Conservation (phyloP, 768 basidiomycete genomes). For the Scleroderma bovista region DNA sequence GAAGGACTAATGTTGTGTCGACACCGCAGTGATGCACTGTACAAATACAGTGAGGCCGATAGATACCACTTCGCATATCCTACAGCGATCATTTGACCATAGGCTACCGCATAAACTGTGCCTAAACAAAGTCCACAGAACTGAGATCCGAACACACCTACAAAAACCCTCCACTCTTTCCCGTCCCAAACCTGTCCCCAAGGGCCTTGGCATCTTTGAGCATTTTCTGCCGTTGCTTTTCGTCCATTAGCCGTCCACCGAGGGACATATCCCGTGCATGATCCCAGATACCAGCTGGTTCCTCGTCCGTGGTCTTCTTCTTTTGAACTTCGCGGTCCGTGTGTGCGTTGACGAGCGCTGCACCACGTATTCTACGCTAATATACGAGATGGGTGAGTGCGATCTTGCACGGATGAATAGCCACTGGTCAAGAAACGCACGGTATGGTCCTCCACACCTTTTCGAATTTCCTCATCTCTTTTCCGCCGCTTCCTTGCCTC, state of each 20-base stretch:
- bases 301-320: conserved; percentile 43
- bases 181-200: conserved; percentile 77
- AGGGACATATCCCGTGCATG: conserved; percentile 86
- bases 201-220: conserved; percentile 78
- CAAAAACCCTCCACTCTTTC: conserved; percentile 62
- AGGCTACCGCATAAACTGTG: too few species aligned
- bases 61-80: too few species aligned
- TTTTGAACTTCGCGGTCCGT: conserved; percentile 30
- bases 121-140: neutral
- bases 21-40: too few species aligned
- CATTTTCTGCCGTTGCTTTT: conserved; percentile 68
- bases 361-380: conserved; percentile 45
- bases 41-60: too few species aligned
- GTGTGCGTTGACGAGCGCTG: conserved; percentile 54
- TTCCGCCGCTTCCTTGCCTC: conserved; percentile 50
- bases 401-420: neutral
- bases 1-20: too few species aligned
- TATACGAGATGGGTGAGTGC: neutral
- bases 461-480: conserved; percentile 64
- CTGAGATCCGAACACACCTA: conserved; percentile 27
- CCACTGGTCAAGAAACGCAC: conserved; percentile 36
- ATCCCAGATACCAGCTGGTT: conserved; percentile 79
- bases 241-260: conserved; percentile 86
- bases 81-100: too few species aligned
- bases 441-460: conserved; percentile 75